Conservation (phyloP, 75 land plant species). For the Cupressus sempervirens region DNA sequence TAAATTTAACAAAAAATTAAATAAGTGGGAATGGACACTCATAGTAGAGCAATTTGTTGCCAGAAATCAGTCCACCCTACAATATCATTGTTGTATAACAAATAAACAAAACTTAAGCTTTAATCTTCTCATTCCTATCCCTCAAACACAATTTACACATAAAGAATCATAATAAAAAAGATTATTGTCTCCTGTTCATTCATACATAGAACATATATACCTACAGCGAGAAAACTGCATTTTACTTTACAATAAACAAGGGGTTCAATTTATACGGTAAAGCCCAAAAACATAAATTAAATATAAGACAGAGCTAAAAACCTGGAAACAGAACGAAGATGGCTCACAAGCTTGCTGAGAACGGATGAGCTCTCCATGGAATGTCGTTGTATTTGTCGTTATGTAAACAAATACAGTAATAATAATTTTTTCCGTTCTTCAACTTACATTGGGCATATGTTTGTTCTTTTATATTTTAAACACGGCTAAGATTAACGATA, state of each 20-base stretch:
- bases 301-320: not conserved
- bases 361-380: not conserved
- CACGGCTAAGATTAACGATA: too few relatives aligned
- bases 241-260: not conserved
- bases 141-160: not conserved
- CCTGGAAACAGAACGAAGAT: slow-evolving; percentile 11
- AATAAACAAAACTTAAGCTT: too few relatives aligned
- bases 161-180: too few relatives aligned
- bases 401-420: too few relatives aligned
- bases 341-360: slow-evolving; percentile 2
- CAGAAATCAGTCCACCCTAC: not conserved
- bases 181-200: too few relatives aligned
- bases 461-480: too few relatives aligned
- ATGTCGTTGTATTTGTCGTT: too few relatives aligned
- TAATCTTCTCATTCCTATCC: not conserved
- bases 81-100: not conserved
- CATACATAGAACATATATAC: not conserved
- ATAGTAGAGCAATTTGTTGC: not conserved
- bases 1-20: too few relatives aligned
- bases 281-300: not conserved
- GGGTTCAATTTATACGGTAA: not conserved
- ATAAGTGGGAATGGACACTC: not conserved
- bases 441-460: too few relatives aligned
- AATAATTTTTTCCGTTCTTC: too few relatives aligned
- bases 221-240: not conserved